phyloP scores from a whole-genome alignment of 176 grass and related monocot genomes.

The Pharus latifolius region DNA sequence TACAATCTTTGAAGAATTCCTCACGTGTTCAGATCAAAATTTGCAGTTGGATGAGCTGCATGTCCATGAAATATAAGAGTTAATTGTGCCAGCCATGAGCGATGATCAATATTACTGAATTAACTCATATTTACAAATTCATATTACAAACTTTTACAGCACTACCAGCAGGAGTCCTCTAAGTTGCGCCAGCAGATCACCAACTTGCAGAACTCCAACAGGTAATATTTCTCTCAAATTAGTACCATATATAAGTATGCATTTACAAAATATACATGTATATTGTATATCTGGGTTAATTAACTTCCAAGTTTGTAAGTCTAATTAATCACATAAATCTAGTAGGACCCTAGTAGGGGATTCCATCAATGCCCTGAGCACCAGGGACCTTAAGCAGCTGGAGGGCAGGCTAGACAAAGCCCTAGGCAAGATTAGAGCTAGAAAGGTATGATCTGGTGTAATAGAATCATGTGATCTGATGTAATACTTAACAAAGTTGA shows the following conservation, averaged over 20 bases:
- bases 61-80: no score
- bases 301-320: background rate
- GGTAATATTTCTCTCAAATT: constrained; percentile 28
- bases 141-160: constrained; percentile 36
- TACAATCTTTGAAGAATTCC: no score
- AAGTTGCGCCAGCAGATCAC: constrained; percentile 60
- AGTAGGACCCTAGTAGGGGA: constrained; percentile 57
- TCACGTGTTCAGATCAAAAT: no score
- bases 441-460: constrained; percentile 39
- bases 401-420: constrained; percentile 69
- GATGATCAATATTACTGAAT: background rate
- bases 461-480: background rate
- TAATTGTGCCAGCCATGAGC: background rate
- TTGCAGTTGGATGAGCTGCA: no score
- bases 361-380: constrained; percentile 31
- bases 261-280: no score
- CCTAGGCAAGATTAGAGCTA: constrained; percentile 74
- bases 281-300: background rate
- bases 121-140: no score
- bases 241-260: no score
- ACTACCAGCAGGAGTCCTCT: constrained; percentile 72
- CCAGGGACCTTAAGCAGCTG: constrained; percentile 49
- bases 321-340: background rate
- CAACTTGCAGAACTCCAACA: constrained; percentile 64
- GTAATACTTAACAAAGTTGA: no score